Evolutionary conservation across 306 rosid genomes (phyloP), one percentile per base, ranked within the genome.

Genomic region (Medicago ruthenica): DNA sequence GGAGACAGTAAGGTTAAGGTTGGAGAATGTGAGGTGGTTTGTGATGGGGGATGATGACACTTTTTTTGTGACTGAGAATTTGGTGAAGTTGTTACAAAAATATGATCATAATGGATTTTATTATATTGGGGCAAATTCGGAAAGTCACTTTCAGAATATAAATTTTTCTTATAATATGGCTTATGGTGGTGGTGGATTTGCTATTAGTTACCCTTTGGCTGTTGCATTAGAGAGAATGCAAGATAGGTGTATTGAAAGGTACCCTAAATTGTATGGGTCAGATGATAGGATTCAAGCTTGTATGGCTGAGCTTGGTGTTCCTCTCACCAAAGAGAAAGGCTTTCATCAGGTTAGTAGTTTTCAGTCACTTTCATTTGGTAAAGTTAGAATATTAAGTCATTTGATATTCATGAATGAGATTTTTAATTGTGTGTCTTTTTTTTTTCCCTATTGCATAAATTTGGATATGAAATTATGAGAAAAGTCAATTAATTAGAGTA

Each of bases 251-350:
- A 41, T 91, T 0, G 70, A 70, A 66, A 84, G 89, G 69, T 89
- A 89, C 62, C 89, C 94, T 0, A 36, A 47, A 10, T 74, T 87
- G 85, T 91, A 63, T 67, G 87, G 90, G 10, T 91, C 97, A 1
- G 94, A 91, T 76, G 91, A 86, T 34, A 65, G 89, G 81, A 78
- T 91, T 60, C 97, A 87, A n/a, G 97, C 97, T 58, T 91, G 93
- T 48, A 85, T 89, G 93, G 86, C 90, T 10, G 93, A 89, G 78
- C 88, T 91, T 16, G 97, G 97, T 34, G 87, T 91, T 40, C 97
- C 94, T 9, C 90, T 91, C 55, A 87, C 97, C 66, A 73, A 17
- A 36, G 89, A 91, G 27, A 62, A 55, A 45, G 97, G 97, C 9
- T 91, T 91, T 78, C 94, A 91, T 72, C 94, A 91, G 91, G 97